Conservation (phyloP, 768 basidiomycete genomes). For the Lactarius evosmus region DNA sequence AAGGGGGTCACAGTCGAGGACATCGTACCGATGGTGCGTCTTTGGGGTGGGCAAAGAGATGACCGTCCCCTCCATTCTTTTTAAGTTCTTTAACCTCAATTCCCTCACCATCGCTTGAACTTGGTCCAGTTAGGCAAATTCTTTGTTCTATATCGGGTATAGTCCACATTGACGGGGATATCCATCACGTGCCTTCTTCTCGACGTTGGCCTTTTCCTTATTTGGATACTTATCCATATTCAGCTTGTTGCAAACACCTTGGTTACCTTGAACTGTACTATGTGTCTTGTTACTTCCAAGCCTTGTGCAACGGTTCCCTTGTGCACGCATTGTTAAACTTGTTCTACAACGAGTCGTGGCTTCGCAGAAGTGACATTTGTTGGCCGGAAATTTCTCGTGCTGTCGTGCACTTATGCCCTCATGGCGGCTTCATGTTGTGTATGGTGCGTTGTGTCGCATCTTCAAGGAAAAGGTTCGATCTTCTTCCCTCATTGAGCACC, state of each 20-base stretch:
- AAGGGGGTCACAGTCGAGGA: conserved; percentile 3
- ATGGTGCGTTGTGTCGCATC: not conserved
- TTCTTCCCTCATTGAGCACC: not conserved
- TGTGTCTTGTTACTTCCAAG: not conserved
- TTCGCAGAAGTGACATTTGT: not conserved
- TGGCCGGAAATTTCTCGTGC: not conserved
- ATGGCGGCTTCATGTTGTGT: not conserved
- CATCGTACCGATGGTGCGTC: not conserved
- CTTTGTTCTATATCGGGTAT: conserved; percentile 27
- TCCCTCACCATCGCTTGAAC: not conserved
- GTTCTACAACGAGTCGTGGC: not conserved
- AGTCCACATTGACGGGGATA: not conserved
- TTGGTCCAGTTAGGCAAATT: conserved; percentile 6
- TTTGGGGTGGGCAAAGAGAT: not conserved
- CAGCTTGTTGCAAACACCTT: not conserved
- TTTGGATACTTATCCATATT: not conserved
- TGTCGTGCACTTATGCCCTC: not conserved
- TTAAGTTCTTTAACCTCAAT: conserved; percentile 13
- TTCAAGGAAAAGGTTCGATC: not conserved
- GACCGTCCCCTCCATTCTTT: not conserved
- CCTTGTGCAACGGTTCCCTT: not conserved
- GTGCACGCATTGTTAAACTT: not conserved
- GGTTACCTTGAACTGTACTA: not conserved
- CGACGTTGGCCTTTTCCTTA: not conserved
- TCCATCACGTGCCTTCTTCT: not conserved